A percentile compares a stretch with the other conserved stretches of the same genome.
phyloP scores from a whole-genome alignment of 345 rosid species.

The Psidium guajava region DNA sequence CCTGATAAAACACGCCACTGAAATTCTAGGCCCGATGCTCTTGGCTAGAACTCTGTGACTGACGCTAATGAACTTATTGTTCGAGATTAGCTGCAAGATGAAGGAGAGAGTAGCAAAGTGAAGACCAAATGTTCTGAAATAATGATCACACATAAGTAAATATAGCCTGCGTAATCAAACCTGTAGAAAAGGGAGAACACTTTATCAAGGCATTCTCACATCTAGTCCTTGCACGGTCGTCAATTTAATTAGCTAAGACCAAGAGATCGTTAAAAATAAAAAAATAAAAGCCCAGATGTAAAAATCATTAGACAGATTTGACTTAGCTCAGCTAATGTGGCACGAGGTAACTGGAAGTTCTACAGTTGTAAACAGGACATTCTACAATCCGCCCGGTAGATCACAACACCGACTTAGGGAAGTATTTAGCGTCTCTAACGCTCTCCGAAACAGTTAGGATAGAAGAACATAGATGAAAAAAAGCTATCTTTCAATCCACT shows the following conservation, averaged over 20 bases:
- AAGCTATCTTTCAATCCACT: not conserved
- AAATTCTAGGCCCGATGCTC: slow-evolving; percentile 10
- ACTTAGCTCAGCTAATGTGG: not conserved
- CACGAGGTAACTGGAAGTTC: not conserved
- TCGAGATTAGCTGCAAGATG: slow-evolving; percentile 3
- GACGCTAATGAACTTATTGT: not conserved
- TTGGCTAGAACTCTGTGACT: not conserved
- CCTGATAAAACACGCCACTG: slow-evolving; percentile 13
- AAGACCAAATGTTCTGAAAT: not conserved
- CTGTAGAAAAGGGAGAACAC: not conserved
- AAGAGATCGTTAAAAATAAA: not conserved
- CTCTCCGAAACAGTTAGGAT: not conserved
- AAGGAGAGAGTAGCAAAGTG: not conserved
- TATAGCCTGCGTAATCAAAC: not conserved
- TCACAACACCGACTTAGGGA: not conserved
- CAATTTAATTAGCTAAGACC: not conserved
- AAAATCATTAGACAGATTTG: not conserved
- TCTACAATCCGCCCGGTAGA: not conserved
- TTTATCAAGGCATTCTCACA: not conserved
- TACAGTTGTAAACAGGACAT: not conserved
- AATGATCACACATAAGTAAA: not conserved
- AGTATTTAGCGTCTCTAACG: not conserved
- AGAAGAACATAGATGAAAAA: not conserved
- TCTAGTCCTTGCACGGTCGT: not conserved
- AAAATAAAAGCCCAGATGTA: not conserved